A percentile compares a stretch with the other conserved stretches of the same genome.
These are phyloP conservation scores for Nitzschia sp. DNA, from an alignment of 108 stramenopile species.

Conservation along the genomic window DNA sequence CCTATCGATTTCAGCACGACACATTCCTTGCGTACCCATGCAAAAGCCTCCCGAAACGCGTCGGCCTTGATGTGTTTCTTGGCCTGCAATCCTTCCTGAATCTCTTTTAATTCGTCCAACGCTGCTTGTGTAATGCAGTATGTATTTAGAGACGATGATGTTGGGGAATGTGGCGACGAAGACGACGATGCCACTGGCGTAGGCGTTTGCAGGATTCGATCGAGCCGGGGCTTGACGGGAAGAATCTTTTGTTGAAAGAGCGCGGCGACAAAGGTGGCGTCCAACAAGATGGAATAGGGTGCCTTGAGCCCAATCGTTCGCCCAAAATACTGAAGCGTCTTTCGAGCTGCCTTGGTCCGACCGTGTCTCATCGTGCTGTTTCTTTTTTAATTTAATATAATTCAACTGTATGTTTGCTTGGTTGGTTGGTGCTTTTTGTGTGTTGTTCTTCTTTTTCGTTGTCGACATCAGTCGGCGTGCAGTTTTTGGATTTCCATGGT, in stretches of 20 bases:
- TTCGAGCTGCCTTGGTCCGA: conserved; percentile 78
- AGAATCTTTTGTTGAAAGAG: conserved; percentile 60
- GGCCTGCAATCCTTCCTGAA: conserved; percentile 11
- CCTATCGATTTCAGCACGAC: conserved; percentile 7
- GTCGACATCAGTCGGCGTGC: no score
- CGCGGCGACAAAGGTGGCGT: conserved; percentile 75
- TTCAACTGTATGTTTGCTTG: no score
- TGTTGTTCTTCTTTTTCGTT: no score
- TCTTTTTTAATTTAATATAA: no score
- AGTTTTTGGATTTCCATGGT: no score
- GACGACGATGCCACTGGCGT: no score
- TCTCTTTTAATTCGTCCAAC: conserved; percentile 24
- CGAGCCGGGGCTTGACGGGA: conserved; percentile 50
- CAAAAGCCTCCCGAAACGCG: conserved; percentile 33
- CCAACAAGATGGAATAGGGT: conserved; percentile 70
- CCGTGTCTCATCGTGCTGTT: conserved; percentile 75
- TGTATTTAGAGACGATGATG: conserved; percentile 7
- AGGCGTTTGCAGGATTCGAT: conserved; percentile 35
- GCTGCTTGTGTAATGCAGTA: conserved; percentile 26
- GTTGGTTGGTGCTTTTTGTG: no score
- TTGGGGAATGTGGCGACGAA: conserved; percentile 6
- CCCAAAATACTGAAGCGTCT: conserved; percentile 77
- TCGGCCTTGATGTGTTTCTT: conserved; percentile 24
- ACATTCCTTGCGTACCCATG: conserved; percentile 33
- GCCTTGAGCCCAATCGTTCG: conserved; percentile 64